Conservation (phyloP, 2,329 filamentous ascomycete genomes). For the Whalleya microplaca region DNA sequence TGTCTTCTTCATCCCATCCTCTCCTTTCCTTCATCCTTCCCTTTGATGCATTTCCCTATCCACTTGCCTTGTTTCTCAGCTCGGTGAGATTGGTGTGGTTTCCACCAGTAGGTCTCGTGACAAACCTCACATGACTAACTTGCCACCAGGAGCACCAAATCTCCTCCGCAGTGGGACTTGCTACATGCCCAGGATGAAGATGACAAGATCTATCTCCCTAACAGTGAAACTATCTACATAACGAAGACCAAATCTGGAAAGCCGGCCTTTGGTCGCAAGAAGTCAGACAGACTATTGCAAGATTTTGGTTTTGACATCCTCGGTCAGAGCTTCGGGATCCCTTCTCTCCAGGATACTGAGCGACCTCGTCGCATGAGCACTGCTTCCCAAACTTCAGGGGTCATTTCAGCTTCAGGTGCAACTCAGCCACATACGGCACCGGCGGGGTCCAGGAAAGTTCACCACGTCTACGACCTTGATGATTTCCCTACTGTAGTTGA, state of each 20-base stretch:
- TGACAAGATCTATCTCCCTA: conserved; percentile 23
- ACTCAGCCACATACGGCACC: conserved; percentile 1
- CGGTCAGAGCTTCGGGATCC: conserved; percentile 30
- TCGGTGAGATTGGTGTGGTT: no score
- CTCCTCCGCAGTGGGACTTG: neutral
- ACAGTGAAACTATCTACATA: conserved; percentile 25
- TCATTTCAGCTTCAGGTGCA: conserved; percentile 10
- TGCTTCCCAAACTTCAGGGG: conserved; percentile 21
- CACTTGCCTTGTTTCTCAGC: no score
- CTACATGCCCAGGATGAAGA: conserved; percentile 1
- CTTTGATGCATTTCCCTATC: neutral
- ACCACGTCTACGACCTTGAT: neutral
- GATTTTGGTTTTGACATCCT: conserved; percentile 33
- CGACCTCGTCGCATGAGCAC: conserved; percentile 16
- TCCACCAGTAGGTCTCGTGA: neutral
- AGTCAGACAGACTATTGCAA: conserved; percentile 23
- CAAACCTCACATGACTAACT: conserved; percentile 3
- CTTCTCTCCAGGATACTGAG: conserved; percentile 31
- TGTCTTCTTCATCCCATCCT: neutral
- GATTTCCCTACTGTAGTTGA: neutral
- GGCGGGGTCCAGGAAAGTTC: neutral
- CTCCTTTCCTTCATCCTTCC: neutral
- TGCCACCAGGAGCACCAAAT: conserved; percentile 19
- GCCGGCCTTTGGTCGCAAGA: conserved; percentile 33
- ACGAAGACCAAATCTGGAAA: conserved; percentile 31